These are phyloP conservation scores for Helianthus tuberosus DNA, from an alignment of 129 eudicot species.

Conservation along the genomic window DNA sequence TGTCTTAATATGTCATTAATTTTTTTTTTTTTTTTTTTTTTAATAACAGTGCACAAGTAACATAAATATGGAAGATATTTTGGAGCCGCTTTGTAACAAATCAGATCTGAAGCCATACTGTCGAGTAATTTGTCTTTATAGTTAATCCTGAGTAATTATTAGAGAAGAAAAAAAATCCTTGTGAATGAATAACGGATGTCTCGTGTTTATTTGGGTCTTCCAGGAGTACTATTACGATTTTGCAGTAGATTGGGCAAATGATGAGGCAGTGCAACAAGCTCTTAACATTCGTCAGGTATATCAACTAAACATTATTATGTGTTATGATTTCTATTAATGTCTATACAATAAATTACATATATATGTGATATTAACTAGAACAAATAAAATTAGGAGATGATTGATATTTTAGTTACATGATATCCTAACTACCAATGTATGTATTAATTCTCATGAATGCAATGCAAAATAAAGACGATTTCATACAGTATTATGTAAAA, in stretches of 20 bases:
- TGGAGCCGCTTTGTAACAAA: constrained; percentile 41
- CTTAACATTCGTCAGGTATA: constrained; percentile 32
- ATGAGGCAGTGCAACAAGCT: constrained; percentile 38
- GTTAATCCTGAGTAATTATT: not conserved
- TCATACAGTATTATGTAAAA: not conserved
- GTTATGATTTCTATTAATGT: not conserved
- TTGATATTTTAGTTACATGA: too few relatives aligned
- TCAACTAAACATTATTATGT: not conserved
- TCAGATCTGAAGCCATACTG: constrained; percentile 38
- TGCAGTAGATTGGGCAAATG: constrained; percentile 34
- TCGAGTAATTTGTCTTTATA: constrained; percentile 24
- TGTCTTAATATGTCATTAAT: not conserved
- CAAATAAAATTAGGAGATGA: too few relatives aligned
- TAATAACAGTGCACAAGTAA: constrained; percentile 33
- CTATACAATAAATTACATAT: not conserved
- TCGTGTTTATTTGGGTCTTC: not conserved
- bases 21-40: not conserved
- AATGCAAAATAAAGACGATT: too few relatives aligned
- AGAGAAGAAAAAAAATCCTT: too few relatives aligned
- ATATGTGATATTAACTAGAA: not conserved
- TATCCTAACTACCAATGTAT: too few relatives aligned
- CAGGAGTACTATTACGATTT: constrained; percentile 33
- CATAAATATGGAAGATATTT: constrained; percentile 31
- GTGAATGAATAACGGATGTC: not conserved
- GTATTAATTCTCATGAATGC: too few relatives aligned